Conservation (phyloP, 179 eudicot genomes). For the Silene coronaria region DNA sequence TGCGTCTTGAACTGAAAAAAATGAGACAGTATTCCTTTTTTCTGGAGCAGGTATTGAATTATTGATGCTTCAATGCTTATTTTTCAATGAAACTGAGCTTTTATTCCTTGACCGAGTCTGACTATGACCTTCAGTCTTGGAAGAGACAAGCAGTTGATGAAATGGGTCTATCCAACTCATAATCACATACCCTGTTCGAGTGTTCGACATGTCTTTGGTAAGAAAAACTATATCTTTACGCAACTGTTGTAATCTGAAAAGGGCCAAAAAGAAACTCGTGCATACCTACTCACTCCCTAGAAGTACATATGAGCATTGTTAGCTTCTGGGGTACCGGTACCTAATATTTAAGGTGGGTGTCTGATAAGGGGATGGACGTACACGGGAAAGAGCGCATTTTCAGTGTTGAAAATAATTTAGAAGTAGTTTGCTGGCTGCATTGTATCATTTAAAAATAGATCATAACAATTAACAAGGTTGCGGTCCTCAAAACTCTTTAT, state of each 20-base stretch:
- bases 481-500: neutral
- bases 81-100: too few species aligned
- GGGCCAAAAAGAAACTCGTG: neutral
- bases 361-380: too few species aligned
- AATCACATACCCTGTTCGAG: slow-evolving; percentile 28
- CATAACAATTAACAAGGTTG: too few species aligned
- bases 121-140: slow-evolving; percentile 41
- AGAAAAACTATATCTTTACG: slow-evolving; percentile 28
- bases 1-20: slow-evolving; percentile 86
- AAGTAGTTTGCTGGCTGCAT: too few species aligned
- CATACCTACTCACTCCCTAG: neutral
- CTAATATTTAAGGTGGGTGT: too few species aligned
- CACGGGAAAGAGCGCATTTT: too few species aligned
- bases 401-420: too few species aligned
- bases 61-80: slow-evolving; percentile 2
- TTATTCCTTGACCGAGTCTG: slow-evolving; percentile 22
- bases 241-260: neutral
- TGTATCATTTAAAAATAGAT: too few species aligned
- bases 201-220: slow-evolving; percentile 68
- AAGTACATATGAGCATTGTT: neutral
- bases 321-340: neutral
- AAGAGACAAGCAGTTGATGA: slow-evolving; percentile 66
- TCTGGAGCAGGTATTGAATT: slow-evolving; percentile 95
- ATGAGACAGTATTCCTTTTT: slow-evolving; percentile 70
- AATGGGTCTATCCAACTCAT: slow-evolving; percentile 29